Evolutionary conservation across 495 filamentous ascomycete species (phyloP), one percentile per base, ranked within the genome.

Genomic region (Sabuloglossum arenarium): DNA sequence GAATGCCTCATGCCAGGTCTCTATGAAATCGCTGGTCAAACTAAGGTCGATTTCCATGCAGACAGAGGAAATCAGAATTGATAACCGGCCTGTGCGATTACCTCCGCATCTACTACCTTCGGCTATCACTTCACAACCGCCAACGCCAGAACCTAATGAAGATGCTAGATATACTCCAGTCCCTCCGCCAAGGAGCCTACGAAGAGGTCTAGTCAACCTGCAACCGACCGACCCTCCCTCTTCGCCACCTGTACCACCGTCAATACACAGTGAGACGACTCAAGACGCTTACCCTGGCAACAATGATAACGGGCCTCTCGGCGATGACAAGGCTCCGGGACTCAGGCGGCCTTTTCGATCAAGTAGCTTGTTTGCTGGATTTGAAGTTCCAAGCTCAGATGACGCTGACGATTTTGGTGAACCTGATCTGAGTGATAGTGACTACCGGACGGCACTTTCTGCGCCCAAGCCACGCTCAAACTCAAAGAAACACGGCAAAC

Each of bases 301-400:
- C 59, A 88, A 88, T 61, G 85, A 90, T 61, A 82, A 88, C 60
- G 85, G 83, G 0, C 85, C 85, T 1, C 64, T 89, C 56, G 78
- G 78, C 4, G 72, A 68, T 49, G 74, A 80, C 53, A 64, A 64
- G 6, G 73, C 68, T 34, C 74, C 76, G 14, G 73, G 75, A 21
- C 71, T 85, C 55, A 77, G 82, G 57, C 74, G 84, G 34, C 86
- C 85, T 1, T 78, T 81, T 59, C 73, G 85, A 58, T 81, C 84
- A 30, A 88, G 82, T 62, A 89, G 84, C 64, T 70, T 94, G n/a
- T 90, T 91, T 23, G 85, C 85, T 23, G 86, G 85, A 0, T 90
- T 93, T 59, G 76, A 80, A n/a, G 74, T 81, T 54, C 69, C 70
- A 6, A 78, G 74, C 58, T 76, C 75, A 1, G 77, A 80, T 52